These are phyloP conservation scores for Beauveria sp. DNA, from an alignment of 2,329 filamentous ascomycete species.

Conservation along the genomic window DNA sequence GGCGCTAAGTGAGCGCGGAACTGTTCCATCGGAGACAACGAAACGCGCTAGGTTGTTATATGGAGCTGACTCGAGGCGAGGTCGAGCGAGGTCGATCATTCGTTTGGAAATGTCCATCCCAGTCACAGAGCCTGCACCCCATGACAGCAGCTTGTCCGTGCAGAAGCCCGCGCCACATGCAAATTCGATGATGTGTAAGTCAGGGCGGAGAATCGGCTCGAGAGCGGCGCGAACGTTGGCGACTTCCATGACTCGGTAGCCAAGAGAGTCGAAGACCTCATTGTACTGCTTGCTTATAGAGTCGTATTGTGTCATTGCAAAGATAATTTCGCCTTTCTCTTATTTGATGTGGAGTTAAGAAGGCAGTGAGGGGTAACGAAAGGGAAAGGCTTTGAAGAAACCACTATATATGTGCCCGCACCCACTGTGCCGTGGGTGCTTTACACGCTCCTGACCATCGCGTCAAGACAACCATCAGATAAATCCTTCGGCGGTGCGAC, in stretches of 20 bases:
- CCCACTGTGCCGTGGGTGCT: no score
- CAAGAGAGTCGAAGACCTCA: background rate
- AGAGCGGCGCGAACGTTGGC: background rate
- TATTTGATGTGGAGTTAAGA: no score
- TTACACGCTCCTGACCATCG: no score
- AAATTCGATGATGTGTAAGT: background rate
- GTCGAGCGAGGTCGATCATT: background rate
- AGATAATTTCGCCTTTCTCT: no score
- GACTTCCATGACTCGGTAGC: background rate
- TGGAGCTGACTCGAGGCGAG: background rate
- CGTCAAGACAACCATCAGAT: no score
- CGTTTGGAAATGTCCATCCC: slow-evolving; percentile 1
- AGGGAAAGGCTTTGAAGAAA: no score
- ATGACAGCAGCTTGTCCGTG: background rate
- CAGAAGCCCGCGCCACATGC: slow-evolving; percentile 12
- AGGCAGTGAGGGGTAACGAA: no score
- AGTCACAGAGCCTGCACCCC: slow-evolving; percentile 4
- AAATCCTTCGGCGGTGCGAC: no score
- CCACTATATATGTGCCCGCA: no score
- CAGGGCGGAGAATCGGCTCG: background rate
- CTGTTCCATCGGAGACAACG: background rate
- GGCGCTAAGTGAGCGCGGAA: background rate
- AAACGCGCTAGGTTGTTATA: background rate
- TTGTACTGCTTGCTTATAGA: no score
- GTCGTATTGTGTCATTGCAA: no score